phyloP scores from a whole-genome alignment of 2,329 filamentous ascomycete species.

The Exophiala phaeomuriformis region DNA sequence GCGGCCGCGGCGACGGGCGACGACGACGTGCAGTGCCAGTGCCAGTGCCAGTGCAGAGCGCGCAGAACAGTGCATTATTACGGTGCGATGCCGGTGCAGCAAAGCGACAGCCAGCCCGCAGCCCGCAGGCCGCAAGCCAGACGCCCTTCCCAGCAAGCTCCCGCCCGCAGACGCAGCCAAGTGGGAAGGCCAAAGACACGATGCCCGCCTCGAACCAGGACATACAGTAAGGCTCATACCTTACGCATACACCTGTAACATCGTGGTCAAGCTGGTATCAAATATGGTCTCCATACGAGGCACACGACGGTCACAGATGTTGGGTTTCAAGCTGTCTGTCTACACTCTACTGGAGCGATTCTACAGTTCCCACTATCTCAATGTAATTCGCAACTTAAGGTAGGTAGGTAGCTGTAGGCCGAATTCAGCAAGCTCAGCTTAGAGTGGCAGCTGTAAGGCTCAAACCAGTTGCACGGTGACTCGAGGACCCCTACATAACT shows the following conservation, averaged over 20 bases:
- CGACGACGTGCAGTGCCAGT: conserved; percentile 10
- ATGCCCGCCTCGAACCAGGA: not conserved
- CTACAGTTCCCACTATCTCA: not conserved
- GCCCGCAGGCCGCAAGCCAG: not conserved
- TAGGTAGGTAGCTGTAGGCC: not conserved
- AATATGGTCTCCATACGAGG: not conserved
- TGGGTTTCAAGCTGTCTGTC: not conserved
- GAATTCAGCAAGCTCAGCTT: too few relatives aligned
- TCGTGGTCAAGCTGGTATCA: not conserved
- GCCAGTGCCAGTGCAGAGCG: not conserved
- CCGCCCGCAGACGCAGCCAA: not conserved
- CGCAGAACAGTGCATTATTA: too few relatives aligned
- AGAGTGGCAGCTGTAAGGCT: too few relatives aligned
- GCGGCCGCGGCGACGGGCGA: conserved; percentile 12
- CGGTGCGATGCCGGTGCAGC: not conserved
- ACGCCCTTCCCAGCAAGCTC: not conserved
- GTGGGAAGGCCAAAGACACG: not conserved
- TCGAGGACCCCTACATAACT: not conserved
- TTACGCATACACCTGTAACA: not conserved
- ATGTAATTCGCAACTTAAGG: not conserved
- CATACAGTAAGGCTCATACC: not conserved
- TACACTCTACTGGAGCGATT: not conserved
- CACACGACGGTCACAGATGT: not conserved
- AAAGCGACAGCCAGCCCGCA: not conserved
- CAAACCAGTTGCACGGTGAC: too few relatives aligned